Evolutionary conservation across 2,329 filamentous ascomycete genomes (phyloP).

Genomic region (Acephala macrosclerotiorum): DNA sequence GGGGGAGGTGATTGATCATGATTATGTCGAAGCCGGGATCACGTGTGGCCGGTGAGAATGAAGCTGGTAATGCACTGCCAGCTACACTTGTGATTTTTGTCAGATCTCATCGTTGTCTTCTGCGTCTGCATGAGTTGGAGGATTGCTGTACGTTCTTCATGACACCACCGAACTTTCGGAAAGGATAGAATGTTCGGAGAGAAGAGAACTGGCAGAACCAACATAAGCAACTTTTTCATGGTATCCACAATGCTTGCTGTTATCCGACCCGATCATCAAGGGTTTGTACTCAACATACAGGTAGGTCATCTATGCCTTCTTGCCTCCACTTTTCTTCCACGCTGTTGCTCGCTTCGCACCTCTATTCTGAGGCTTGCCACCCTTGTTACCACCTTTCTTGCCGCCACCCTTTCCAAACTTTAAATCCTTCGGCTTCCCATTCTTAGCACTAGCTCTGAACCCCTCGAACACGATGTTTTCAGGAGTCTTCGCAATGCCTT

Average conservation of each 20-base stretch:
- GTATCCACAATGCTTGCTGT: neutral
- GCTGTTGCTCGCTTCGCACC: slow-evolving; percentile 45
- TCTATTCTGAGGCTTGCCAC: slow-evolving; percentile 50
- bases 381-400: slow-evolving; percentile 55
- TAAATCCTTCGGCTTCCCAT: slow-evolving; percentile 68
- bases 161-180: too few species aligned
- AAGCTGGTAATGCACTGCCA: too few species aligned
- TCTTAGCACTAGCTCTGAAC: slow-evolving; percentile 72
- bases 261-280: neutral
- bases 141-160: neutral
- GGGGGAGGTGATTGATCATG: too few species aligned
- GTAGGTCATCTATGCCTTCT: slow-evolving; percentile 36
- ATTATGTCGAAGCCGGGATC: too few species aligned
- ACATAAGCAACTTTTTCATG: too few species aligned
- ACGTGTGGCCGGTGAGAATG: too few species aligned
- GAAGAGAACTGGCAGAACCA: neutral
- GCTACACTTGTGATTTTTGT: too few species aligned
- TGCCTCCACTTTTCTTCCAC: slow-evolving; percentile 48
- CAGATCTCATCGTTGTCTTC: too few species aligned
- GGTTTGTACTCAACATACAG: neutral
- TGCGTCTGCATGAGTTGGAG: too few species aligned
- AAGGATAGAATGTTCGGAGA: too few species aligned
- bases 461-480: slow-evolving; percentile 85
- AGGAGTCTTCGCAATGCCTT: slow-evolving; percentile 58
- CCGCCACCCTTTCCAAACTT: slow-evolving; percentile 66